Percentiles rank a stretch among this genome's conserved stretches.
Evolutionary conservation across 345 rosid genomes (phyloP).

Genomic region (Eutrema japonicum): DNA sequence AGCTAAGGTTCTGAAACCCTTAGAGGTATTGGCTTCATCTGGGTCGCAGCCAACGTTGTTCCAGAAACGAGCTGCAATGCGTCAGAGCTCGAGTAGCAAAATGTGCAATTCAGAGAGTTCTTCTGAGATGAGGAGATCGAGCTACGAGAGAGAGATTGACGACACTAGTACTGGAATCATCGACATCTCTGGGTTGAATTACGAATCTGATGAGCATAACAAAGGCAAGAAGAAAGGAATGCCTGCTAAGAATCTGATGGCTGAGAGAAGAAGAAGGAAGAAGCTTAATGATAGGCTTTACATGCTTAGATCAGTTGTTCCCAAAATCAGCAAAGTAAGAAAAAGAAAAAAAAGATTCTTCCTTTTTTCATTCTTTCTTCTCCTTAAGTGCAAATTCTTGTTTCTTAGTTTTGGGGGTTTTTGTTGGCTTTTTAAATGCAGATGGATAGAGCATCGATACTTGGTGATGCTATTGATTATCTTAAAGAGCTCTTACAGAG

Average conservation of each 20-base stretch:
- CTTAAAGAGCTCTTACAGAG: constrained; percentile 92
- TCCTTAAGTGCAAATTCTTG: not conserved
- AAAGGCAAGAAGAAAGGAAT: constrained; percentile 85
- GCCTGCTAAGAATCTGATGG: constrained; percentile 96
- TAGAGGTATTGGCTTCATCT: constrained; percentile 56
- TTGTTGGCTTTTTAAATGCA: constrained; percentile 34
- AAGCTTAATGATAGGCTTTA: constrained; percentile 95
- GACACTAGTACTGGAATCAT: constrained; percentile 36
- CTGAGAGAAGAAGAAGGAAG: constrained; percentile 95
- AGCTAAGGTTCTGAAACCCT: constrained; percentile 55
- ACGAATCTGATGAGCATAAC: constrained; percentile 67
- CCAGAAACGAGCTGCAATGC: constrained; percentile 72
- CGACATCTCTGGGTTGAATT: constrained; percentile 65
- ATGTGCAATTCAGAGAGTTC: constrained; percentile 58
- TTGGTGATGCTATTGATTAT: constrained; percentile 94
- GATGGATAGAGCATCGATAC: constrained; percentile 98
- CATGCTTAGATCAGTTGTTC: constrained; percentile 98
- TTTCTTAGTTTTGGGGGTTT: not conserved
- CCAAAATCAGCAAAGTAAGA: constrained; percentile 92
- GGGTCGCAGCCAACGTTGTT: constrained; percentile 69
- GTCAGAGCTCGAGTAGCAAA: constrained; percentile 51
- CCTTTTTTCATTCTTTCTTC: not conserved
- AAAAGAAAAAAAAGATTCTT: not conserved
- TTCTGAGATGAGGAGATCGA: constrained; percentile 46
- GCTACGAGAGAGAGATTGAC: constrained; percentile 37